phyloP scores from a whole-genome alignment of 768 basidiomycete genomes.

The Saitozyma sp. region DNA sequence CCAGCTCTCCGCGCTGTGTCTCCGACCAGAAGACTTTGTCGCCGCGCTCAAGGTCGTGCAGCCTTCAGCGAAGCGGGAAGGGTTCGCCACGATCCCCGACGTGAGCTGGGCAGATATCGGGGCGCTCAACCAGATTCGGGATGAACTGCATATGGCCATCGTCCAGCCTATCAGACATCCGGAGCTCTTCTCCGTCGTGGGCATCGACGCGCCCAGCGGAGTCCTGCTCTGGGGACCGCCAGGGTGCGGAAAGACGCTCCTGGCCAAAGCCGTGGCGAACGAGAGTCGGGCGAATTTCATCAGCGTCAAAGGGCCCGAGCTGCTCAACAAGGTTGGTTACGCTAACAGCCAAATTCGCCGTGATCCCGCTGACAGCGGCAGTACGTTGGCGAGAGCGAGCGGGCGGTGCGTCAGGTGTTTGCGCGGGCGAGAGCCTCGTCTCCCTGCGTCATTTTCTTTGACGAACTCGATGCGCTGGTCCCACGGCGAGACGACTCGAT shows the following conservation, averaged over 20 bases:
- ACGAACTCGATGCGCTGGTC: constrained; percentile 89
- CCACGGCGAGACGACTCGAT: constrained; percentile 85
- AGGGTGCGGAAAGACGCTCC: constrained; percentile 93
- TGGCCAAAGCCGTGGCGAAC: constrained; percentile 98
- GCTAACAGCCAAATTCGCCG: neutral
- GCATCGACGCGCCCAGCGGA: constrained; percentile 87
- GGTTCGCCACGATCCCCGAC: constrained; percentile 94
- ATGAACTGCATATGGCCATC: constrained; percentile 95
- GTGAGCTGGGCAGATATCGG: constrained; percentile 95
- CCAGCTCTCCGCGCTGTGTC: constrained; percentile 77
- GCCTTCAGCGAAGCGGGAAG: constrained; percentile 95
- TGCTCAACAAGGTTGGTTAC: constrained; percentile 82
- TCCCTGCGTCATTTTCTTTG: constrained; percentile 94
- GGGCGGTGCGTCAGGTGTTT: constrained; percentile 92
- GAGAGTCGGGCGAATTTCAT: constrained; percentile 96
- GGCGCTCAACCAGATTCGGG: constrained; percentile 78
- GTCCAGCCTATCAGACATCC: constrained; percentile 91
- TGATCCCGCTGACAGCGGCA: constrained; percentile 49
- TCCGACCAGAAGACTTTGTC: constrained; percentile 77
- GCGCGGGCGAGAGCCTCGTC: constrained; percentile 88
- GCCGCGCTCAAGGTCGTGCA: constrained; percentile 84
- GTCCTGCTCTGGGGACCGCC: constrained; percentile 99
- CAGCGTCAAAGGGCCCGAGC: constrained; percentile 93
- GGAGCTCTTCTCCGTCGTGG: constrained; percentile 81
- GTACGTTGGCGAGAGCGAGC: constrained; percentile 97